Base-by-base conservation (phyloP, 2,329 filamentous ascomycete genomes). In the Graphiopsis chlorocephala region DNA sequence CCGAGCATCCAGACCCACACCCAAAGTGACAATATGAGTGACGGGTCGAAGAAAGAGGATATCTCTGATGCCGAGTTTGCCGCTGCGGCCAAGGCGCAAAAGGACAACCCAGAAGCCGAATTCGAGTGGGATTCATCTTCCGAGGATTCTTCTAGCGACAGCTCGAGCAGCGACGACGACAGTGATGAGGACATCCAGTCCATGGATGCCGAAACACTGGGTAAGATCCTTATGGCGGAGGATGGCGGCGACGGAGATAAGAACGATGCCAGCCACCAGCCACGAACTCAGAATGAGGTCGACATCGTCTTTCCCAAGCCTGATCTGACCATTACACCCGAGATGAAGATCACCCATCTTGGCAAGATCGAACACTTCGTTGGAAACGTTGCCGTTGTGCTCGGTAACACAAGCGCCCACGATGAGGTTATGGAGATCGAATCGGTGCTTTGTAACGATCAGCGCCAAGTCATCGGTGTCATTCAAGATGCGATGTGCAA, bases 221-320 rank as follows among this genome's bases (percentile, higher is more conserved):
- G 91, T 0, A 88, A 89, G 35, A 87, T 96, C 57, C 81, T 98
- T 25, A 96, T 98, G 92, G 85, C 89, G 67, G 90, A 86, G 50
- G 93, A 94, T 68, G 88, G 84, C 33, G 93, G 95, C 63, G 92
- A 93, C 70, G 86, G 85, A 14, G 85, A 86, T 17, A 77, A 31
- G 77, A 79, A 71, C 75, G 76, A 84, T 45, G 65, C 52, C 15
- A 69, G 72, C 53, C 55, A 68, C 86, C 71, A 73, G 52, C 78
- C 96, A 52, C 87, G 90, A 65, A 97, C 93, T 0, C 89, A 92
- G 74, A 97, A 98, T 76, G 95, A 99, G 76, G 67, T 86, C 17
- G 72, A 77, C n/a, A 80, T 82, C 26, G 77, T 79, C 50, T 68
- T 78, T 38, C 76, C 79, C 29, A 91, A 90, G 71, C 94, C 95